These are phyloP conservation scores for Phytophthora gonapodyides DNA, from an alignment of 352 stramenopile genomes.

Conservation along the genomic window DNA sequence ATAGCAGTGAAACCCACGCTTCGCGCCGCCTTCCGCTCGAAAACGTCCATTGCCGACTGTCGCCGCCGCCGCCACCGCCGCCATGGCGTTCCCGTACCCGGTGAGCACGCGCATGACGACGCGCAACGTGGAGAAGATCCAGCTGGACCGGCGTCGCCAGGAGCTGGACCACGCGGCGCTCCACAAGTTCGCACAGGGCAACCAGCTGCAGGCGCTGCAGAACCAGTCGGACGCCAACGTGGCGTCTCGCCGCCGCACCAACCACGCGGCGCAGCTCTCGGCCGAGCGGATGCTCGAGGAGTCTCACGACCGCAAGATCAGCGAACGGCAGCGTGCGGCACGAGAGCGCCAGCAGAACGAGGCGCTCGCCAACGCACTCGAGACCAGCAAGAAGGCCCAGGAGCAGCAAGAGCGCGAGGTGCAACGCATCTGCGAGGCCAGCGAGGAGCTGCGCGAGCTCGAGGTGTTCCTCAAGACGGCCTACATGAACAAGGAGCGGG, in stretches of 20 bases:
- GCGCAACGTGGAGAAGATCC: conserved; percentile 66
- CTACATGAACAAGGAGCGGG: conserved; percentile 94
- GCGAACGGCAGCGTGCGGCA: conserved; percentile 30
- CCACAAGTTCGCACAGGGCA: conserved; percentile 54
- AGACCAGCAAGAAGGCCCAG: conserved; percentile 55
- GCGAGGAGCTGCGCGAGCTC: conserved; percentile 90
- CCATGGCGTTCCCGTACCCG: conserved; percentile 67
- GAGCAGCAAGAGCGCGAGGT: conserved; percentile 88
- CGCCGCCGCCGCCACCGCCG: background rate
- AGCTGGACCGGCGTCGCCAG: conserved; percentile 61
- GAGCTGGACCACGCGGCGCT: conserved; percentile 63
- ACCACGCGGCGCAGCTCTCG: conserved; percentile 66
- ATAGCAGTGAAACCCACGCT: conserved; percentile 17
- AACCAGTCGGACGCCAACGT: conserved; percentile 74
- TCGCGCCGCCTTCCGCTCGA: no score
- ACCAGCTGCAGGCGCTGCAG: conserved; percentile 61
- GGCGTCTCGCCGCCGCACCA: conserved; percentile 46
- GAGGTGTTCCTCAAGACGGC: conserved; percentile 90
- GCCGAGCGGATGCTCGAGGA: conserved; percentile 76
- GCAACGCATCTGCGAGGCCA: conserved; percentile 90
- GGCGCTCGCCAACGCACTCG: conserved; percentile 71
- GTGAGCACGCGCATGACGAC: conserved; percentile 62
- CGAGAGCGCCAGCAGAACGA: conserved; percentile 75
- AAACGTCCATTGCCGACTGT: background rate
- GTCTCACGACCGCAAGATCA: conserved; percentile 14